phyloP scores from a whole-genome alignment of 2,329 filamentous ascomycete genomes.

The Hypoxylon sp. region DNA sequence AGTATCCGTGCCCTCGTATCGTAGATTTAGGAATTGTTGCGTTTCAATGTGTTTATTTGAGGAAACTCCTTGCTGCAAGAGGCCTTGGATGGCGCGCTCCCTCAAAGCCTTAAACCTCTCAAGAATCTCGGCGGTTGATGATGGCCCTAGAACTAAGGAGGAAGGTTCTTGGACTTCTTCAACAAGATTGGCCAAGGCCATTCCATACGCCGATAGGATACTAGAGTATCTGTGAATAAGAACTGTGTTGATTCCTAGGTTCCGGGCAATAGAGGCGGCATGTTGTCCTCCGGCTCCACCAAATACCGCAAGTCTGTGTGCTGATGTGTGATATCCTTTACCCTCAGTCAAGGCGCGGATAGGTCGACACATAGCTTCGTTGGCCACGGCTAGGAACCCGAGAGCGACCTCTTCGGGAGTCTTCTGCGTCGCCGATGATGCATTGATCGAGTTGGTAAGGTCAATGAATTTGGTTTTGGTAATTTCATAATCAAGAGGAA shows the following conservation, averaged over 20 bases:
- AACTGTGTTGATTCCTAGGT: conserved; percentile 58
- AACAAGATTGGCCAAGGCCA: conserved; percentile 53
- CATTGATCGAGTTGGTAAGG: conserved; percentile 61
- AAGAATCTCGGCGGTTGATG: conserved; percentile 18
- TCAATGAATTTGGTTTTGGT: conserved; percentile 59
- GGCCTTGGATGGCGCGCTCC: conserved; percentile 37
- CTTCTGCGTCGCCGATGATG: conserved; percentile 49
- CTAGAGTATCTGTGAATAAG: conserved; percentile 58
- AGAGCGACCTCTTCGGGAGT: conserved; percentile 66
- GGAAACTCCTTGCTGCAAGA: conserved; percentile 37
- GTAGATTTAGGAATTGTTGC: conserved; percentile 46
- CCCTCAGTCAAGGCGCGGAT: conserved; percentile 76
- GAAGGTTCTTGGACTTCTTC: conserved; percentile 39
- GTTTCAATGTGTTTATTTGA: conserved; percentile 40
- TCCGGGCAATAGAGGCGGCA: conserved; percentile 59
- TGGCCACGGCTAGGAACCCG: conserved; percentile 81
- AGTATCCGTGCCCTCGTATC: conserved; percentile 47
- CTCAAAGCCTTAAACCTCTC: conserved; percentile 30
- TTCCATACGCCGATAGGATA: conserved; percentile 61
- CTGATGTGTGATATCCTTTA: conserved; percentile 53
- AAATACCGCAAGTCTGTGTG: conserved; percentile 60
- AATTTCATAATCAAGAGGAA: conserved; percentile 62
- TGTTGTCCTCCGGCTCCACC: conserved; percentile 80
- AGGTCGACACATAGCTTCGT: conserved; percentile 81
- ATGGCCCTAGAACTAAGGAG: conserved; percentile 30